Conservation (phyloP, 768 basidiomycete genomes). For the Termitomyces sp. region DNA sequence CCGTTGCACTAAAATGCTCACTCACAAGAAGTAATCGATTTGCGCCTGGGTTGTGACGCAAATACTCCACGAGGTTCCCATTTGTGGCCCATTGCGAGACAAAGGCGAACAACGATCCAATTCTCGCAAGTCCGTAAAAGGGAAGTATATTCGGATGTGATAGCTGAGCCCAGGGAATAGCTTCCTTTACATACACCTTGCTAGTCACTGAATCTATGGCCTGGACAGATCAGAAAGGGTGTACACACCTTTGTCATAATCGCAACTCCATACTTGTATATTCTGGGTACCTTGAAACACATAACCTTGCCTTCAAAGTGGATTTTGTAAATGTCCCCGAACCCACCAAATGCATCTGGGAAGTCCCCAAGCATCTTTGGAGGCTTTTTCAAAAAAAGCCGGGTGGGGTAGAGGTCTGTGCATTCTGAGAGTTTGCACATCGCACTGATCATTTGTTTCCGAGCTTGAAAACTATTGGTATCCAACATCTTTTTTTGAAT, state of each 20-base stretch:
- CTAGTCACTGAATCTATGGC: background rate
- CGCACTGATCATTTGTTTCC: background rate
- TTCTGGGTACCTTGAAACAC: background rate
- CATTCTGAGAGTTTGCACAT: background rate
- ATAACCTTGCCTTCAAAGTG: background rate
- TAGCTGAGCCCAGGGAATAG: background rate
- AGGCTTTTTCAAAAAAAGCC: background rate
- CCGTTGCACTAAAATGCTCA: too few relatives aligned
- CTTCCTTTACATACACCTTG: background rate
- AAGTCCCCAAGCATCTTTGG: background rate
- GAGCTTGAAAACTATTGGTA: background rate
- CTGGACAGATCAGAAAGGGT: too few relatives aligned
- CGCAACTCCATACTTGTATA: background rate
- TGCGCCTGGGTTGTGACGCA: background rate
- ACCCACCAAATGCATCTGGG: background rate
- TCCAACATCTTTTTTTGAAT: background rate
- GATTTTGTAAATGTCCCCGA: background rate
- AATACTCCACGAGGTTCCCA: background rate
- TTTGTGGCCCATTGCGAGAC: background rate
- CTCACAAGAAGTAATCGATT: constrained; percentile 4
- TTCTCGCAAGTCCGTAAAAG: background rate
- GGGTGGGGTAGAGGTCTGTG: background rate
- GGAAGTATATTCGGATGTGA: background rate
- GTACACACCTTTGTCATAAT: background rate
- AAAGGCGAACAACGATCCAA: background rate